Conservation (phyloP, 768 basidiomycete species). For the Amanita rimosa region DNA sequence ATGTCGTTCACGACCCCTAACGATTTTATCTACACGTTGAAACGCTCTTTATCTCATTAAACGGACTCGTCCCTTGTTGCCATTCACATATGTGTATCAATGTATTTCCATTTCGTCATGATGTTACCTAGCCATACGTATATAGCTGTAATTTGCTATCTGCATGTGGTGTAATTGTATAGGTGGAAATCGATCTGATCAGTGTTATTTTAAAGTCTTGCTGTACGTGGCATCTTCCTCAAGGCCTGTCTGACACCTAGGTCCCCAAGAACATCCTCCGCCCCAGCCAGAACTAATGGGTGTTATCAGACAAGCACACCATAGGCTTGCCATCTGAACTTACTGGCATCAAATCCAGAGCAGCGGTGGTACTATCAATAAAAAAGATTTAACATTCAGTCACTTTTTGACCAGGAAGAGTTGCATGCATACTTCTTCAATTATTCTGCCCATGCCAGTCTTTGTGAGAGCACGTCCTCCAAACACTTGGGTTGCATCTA, state of each 20-base stretch:
- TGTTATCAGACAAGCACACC: neutral
- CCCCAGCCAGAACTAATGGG: slow-evolving; percentile 52
- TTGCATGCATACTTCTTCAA: slow-evolving; percentile 56
- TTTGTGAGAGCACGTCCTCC: slow-evolving; percentile 83
- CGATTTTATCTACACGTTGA: neutral
- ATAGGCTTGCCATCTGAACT: slow-evolving; percentile 13
- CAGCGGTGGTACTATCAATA: slow-evolving; percentile 62
- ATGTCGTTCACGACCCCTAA: neutral
- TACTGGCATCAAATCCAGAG: slow-evolving; percentile 71
- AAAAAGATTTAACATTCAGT: too few relatives aligned
- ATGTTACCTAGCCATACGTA: neutral
- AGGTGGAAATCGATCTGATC: neutral
- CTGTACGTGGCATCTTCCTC: slow-evolving; percentile 47
- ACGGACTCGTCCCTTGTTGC: neutral
- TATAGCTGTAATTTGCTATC: neutral
- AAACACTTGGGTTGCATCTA: slow-evolving; percentile 76
- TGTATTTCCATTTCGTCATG: neutral
- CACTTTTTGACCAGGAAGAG: neutral
- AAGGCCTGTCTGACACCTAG: slow-evolving; percentile 66
- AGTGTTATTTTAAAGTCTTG: slow-evolving; percentile 17
- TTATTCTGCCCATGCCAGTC: slow-evolving; percentile 77
- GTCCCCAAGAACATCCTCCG: slow-evolving; percentile 65
- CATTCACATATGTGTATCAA: too few relatives aligned
- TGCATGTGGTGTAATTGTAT: neutral
- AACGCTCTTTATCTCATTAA: neutral